Evolutionary conservation across 2,329 filamentous ascomycete species (phyloP), one percentile per base, ranked within the genome.

Genomic region (Claviceps capensis): DNA sequence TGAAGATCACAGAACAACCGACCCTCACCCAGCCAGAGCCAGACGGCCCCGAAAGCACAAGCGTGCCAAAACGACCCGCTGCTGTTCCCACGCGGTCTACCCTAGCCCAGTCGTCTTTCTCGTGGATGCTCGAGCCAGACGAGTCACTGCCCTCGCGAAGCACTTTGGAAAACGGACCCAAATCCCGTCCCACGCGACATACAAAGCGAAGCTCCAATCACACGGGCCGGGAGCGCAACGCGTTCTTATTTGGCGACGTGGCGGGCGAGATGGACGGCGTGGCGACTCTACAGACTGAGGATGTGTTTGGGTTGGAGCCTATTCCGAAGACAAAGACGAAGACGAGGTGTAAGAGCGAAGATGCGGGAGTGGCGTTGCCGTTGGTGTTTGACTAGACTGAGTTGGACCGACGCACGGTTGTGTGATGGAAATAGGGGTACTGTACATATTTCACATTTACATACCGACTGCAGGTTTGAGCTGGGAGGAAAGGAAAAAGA

Each of bases 51-150:
- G 41, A 19, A 48, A 47, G 44, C 1, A 30, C 56, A 16, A 48
- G 40, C n/a, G 48, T 51, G 17, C 40, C 52, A 43, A 57, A 59
- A 4, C 65, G 54, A 51, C 60, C 61, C 47, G 66, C 55, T 57
- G 68, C 77, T 2, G 74, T 81, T 16, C 79, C 78, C 0, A 79
- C 79, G 19, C 75, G 83, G 22, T 85, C 83, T 3, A 79, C 76
- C 0, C 72, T 88, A 37, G 83, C 83, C 1, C 83, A 86, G 57
- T 88, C 85, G 7, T 85, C 82, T 4, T 89, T 88, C 64, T 82
- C 85, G 1, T 88, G 83, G 83, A 89, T 89, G 84, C 72, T 89
- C 2, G 81, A 82, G 57, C 77, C 76, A 3, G 75, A 77, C 57
- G 62, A 70, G 51, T 64, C 69, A 0, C 53, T 47, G 11, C 58